Conservation (phyloP, 1,284 basidiomycete species). For the Trametes sp. region DNA sequence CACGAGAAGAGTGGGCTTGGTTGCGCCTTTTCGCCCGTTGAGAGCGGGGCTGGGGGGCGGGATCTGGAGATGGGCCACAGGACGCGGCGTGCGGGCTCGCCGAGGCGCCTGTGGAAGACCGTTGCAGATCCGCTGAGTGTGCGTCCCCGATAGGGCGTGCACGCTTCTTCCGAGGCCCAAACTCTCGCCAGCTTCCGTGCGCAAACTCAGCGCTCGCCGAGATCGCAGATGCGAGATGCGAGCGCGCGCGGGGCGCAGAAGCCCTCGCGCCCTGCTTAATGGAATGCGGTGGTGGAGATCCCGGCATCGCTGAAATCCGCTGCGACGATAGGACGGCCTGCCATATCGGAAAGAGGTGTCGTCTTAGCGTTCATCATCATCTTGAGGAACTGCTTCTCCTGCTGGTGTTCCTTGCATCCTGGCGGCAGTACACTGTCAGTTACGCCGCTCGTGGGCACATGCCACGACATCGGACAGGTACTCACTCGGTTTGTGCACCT, state of each 20-base stretch:
- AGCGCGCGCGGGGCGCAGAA: neutral
- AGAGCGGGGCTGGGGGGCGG: constrained; percentile 16
- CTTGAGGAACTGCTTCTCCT: constrained; percentile 28
- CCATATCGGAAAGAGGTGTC: neutral
- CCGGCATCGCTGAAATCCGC: constrained; percentile 29
- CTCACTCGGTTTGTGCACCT: constrained; percentile 43
- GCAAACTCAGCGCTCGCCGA: constrained; percentile 14
- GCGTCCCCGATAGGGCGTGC: constrained; percentile 16
- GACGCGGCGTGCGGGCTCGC: constrained; percentile 15
- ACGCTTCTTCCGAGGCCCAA: constrained; percentile 34
- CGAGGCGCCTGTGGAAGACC: constrained; percentile 27
- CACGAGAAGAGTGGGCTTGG: constrained; percentile 9
- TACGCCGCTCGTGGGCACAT: constrained; percentile 22
- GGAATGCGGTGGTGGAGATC: constrained; percentile 29
- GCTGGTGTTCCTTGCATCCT: constrained; percentile 33
- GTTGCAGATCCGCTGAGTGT: constrained; percentile 23
- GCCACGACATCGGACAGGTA: constrained; percentile 38
- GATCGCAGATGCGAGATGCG: constrained; percentile 13
- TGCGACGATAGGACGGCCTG: constrained; percentile 26
- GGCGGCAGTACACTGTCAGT: constrained; percentile 9
- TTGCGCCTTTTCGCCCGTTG: constrained; percentile 22
- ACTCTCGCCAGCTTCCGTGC: constrained; percentile 26
- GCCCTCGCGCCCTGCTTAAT: constrained; percentile 3
- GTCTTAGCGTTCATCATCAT: constrained; percentile 26
- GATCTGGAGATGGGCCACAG: constrained; percentile 13